A percentile compares a stretch with the other conserved stretches of the same genome.
phyloP scores from a whole-genome alignment of 1,284 basidiomycete species.

The Puccinia hordei region DNA sequence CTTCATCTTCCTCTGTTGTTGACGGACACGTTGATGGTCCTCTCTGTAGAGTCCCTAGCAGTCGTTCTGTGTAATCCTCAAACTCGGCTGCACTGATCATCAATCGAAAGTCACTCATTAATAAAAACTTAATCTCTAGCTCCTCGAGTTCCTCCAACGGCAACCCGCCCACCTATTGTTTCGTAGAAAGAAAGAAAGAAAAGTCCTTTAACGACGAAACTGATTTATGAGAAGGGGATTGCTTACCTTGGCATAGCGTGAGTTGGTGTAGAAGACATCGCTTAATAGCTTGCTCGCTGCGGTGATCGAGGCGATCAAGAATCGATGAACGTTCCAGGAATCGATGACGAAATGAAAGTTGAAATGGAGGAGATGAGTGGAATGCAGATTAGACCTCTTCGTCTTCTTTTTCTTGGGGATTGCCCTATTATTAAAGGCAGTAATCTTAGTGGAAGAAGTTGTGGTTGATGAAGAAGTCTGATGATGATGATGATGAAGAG shows the following conservation, averaged over 20 bases:
- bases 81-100: constrained; percentile 86
- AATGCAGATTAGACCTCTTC: not conserved
- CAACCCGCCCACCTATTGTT: constrained; percentile 79
- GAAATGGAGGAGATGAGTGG: not conserved
- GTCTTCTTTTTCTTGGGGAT: not conserved
- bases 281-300: constrained; percentile 99
- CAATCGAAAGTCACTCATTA: constrained; percentile 90
- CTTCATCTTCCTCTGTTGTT: not conserved
- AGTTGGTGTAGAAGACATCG: constrained; percentile 99
- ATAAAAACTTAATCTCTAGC: constrained; percentile 92
- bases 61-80: constrained; percentile 89
- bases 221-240: constrained; percentile 34
- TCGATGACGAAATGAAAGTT: constrained; percentile 67
- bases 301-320: constrained; percentile 95
- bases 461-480: constrained; percentile 56
- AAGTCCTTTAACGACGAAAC: not conserved
- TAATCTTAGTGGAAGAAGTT: constrained; percentile 62
- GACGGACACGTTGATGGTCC: not conserved
- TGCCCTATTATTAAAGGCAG: constrained; percentile 55
- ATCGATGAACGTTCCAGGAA: constrained; percentile 90
- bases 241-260: constrained; percentile 91
- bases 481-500: constrained; percentile 69
- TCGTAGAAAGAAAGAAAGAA: not conserved
- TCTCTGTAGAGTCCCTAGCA: constrained; percentile 60
- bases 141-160: constrained; percentile 93